These are phyloP conservation scores for Saussurea involucrata DNA, from an alignment of 129 eudicot genomes.

Conservation along the genomic window DNA sequence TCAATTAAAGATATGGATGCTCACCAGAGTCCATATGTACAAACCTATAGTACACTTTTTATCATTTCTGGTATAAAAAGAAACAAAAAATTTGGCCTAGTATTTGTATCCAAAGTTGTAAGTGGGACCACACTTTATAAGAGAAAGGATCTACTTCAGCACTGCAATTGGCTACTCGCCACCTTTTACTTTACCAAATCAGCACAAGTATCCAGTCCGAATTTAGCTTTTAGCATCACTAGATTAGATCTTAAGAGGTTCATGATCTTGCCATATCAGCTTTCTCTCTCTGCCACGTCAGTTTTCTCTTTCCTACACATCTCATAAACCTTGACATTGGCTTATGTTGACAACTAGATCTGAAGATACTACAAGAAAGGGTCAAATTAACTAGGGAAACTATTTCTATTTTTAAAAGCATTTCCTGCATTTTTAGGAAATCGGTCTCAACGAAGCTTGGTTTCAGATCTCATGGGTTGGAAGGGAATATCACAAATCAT, in stretches of 20 bases:
- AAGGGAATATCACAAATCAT: not conserved
- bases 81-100: constrained; percentile 17
- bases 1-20: constrained; percentile 27
- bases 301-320: no score
- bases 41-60: constrained; percentile 6
- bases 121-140: constrained; percentile 18
- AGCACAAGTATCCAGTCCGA: constrained; percentile 16
- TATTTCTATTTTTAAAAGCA: not conserved
- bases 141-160: constrained; percentile 22
- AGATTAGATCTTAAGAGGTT: constrained; percentile 10
- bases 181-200: constrained; percentile 22
- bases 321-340: no score
- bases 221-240: constrained; percentile 22
- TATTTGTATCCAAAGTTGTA: constrained; percentile 8
- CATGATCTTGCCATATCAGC: no score
- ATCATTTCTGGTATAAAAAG: constrained; percentile 3
- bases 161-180: constrained; percentile 8
- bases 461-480: not conserved
- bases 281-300: no score
- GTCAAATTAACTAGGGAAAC: not conserved
- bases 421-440: not conserved
- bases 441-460: not conserved
- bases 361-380: no score
- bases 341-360: no score
- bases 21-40: constrained; percentile 9